These are phyloP conservation scores for Ettlia oleoabundans DNA, from an alignment of 139 green algal genomes.

Conservation along the genomic window DNA sequence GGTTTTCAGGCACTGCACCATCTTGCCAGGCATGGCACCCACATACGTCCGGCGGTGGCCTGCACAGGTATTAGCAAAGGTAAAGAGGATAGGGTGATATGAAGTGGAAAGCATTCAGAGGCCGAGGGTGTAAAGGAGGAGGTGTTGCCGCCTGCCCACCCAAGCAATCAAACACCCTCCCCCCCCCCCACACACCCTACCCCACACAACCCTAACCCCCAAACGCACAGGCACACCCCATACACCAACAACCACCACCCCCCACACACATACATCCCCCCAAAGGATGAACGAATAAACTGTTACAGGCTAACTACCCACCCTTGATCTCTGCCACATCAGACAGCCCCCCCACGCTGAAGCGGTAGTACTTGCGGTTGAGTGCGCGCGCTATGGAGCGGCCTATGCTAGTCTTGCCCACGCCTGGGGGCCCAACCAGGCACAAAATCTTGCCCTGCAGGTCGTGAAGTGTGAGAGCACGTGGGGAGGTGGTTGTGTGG, in stretches of 20 bases:
- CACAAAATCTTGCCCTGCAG: constrained; percentile 96
- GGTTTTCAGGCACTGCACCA: constrained; percentile 97
- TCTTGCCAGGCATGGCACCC: constrained; percentile 98
- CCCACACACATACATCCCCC: too few relatives aligned
- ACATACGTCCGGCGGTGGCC: constrained; percentile 95
- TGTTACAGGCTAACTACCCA: not conserved
- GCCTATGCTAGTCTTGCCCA: constrained; percentile 95
- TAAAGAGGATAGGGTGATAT: not conserved
- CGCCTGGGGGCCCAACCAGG: constrained; percentile 91
- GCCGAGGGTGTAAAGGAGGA: too few relatives aligned
- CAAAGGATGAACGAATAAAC: too few relatives aligned
- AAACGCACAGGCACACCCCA: not conserved
- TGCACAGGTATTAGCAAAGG: not conserved
- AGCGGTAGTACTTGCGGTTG: constrained; percentile 90
- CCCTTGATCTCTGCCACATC: constrained; percentile 98
- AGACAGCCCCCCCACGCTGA: constrained; percentile 91
- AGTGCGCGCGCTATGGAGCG: constrained; percentile 86
- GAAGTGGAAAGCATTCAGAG: not conserved
- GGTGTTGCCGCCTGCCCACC: too few relatives aligned
- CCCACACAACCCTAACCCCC: not conserved
- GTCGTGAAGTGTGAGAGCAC: not conserved
- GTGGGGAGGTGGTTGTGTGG: not conserved
- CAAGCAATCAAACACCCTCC: too few relatives aligned
- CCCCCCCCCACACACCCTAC: not conserved
- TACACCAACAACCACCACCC: not conserved